Evolutionary conservation across 305 asterid species (phyloP), one percentile per base, ranked within the genome.

Genomic region (Monarda citriodora): DNA sequence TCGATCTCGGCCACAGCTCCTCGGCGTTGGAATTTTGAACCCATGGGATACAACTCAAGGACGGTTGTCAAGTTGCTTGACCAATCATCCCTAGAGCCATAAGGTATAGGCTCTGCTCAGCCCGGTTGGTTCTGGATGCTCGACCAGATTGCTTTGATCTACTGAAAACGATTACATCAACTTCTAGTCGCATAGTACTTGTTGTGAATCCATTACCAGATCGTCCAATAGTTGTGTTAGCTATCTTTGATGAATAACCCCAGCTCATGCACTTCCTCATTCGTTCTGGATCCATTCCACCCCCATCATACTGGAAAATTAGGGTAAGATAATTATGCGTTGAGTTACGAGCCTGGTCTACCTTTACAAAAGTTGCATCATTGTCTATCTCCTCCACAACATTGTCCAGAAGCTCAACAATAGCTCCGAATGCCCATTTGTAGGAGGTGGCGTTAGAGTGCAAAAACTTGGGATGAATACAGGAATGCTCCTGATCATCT

Each of bases 181-280:
- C 97, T 20, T 97, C 99, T 56, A 94, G 73, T 41, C 99, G 85
- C 99, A 94, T 94, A 76, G 99, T 94, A 74, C 99, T 94, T 69
- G 97, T 94, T 86, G 90, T 94, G 79, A 94, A 94, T 69, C 99
- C 99, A 80, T 90, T 94, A 66, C 99, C 99, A 79, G 97, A 94
- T 66, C 79, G 97, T 64, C 99, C 99, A 68, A 94, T 94, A 14
- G 97, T 84, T 48, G 74, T 72, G 79, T 77, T 90, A 59, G 95
- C 76, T 54, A 78, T 90, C 81, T 94, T 94, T 58, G 96, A 79
- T 64, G 97, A 90, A 77, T 94, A 94, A 66, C 99, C 99, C 78
- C 90, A 80, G 84, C 96, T 85, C 97, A 90, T 94, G 82, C 96
- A 94, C 74, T 90, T 86, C 56, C 97, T 88, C 75, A 94, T 77